Base-by-base conservation (phyloP, 495 filamentous ascomycete species). In the Penicillium taxi region DNA sequence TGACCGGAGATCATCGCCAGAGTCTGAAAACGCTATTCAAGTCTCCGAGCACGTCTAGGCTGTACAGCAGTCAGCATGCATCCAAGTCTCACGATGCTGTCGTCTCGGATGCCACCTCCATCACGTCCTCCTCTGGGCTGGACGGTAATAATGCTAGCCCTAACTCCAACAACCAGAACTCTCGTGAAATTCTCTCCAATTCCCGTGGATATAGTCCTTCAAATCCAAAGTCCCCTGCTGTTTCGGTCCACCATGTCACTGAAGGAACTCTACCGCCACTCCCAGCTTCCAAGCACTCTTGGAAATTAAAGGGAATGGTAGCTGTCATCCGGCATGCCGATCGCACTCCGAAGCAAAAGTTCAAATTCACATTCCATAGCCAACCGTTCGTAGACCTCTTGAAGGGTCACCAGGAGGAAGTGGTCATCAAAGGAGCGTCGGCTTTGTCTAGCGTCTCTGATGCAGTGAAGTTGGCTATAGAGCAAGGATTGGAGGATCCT, bases 281-380 rank as follows among this genome's bases (percentile, higher is more conserved):
- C 2, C 88, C 89, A 9, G 86, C 87, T 5, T 86, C 86, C 0
- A 95, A 96, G 50, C 88, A 94, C 46, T 82, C 88, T 19, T 98
- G 91, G 91, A 94, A 94, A 56, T 62, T 98, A 42, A 98, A 96
- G 58, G 91, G 91, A n/a, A 87, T 96, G 70, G 91, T 98, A 5
- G 86, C 90, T 13, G 93, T 96, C 8, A 82, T 98, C 32, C 76
- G 91, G 16, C 91, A 98, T 56, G 91, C 93, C 2, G 91, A 98
- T 63, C 81, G 91, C 25, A 98, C 91, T 8, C 91, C 91, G 5
- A 98, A 98, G 58, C 91, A 98, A 48, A 98, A 98, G 52, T 94
- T 94, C 67, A 98, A 98, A 52, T 96, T 96, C 55, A 98, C 91
- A 0, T 98, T 98, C 50, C 93, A 96, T 58, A 93, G 84, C 6